Evolutionary conservation across 169 alveolate species (phyloP), one percentile per base, ranked within the genome.

Genomic region (Cyclospora cayetanensis): DNA sequence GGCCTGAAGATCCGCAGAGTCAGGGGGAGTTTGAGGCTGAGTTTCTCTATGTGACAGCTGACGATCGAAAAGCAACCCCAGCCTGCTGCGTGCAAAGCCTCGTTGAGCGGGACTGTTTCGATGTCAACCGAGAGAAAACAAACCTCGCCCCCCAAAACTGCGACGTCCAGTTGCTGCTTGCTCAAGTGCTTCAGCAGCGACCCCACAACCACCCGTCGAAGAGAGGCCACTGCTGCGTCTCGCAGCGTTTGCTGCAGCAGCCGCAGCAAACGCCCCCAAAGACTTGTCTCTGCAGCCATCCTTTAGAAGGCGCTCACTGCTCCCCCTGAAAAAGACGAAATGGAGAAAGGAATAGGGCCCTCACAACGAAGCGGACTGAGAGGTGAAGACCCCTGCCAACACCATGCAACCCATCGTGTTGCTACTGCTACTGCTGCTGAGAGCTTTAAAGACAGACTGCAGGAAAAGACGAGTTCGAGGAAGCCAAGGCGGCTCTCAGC

Each of bases 151-250:
- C 86, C 68, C 0, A 25, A 42, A 7, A 76, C 86, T 5, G 86
- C 86, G 9, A 76, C 86, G 11, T 76, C 68, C 37, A 76, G 68
- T 66, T 76, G 86, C 86, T 76, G 86, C 46, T 42, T 76, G 41
- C 86, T 76, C 42, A 76, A 50, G 2, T 53, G 39, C 68, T 43
- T 20, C 29, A 43, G 12, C 27, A 76, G 46, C 7, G 86, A 76
- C 11, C 86, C 86, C 29, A 76, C 18, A 27, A 76, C 66, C 46
- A 76, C 66, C 7, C 86, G 65, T 27, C 68, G 65, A 22, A 76
- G 68, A 4, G 86, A 76, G 20, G 86, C 86, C 31, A 50, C 86
- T 25, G 86, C 86, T 42, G 86, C 86, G 43, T 43, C 34, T 18
- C 53, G 37, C 25, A 76, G 46, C 0, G 86, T 76, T 3, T 29